Evolutionary conservation across 192 early-diverging fungal genomes (phyloP), one percentile per base, ranked within the genome.

Genomic region (Dimargaris xerosporica): DNA sequence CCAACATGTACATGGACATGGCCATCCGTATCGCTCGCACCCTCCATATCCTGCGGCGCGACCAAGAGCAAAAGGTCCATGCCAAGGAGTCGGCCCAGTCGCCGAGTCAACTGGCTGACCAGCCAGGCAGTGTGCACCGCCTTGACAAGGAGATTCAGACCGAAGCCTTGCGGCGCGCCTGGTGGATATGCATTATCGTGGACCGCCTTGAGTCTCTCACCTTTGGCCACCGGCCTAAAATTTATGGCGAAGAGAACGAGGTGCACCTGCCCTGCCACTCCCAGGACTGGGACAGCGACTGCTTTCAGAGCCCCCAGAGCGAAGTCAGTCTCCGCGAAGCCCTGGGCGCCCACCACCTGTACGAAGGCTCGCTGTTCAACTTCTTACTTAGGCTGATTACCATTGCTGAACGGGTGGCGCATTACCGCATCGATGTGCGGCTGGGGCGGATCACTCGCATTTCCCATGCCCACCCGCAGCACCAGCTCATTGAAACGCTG

Each of bases 401-500:
- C 39, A 60, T 60, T 34, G 43, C 43, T 21, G 17, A n/a, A 0
- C 58, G 43, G 5, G 43, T 60, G 13, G 58, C 58, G 5, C 30
- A n/a, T 13, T 60, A 42, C 41, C 31, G 42, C 34, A n/a, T 39
- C 43, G 43, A 44, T 7, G n/a, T 43, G 12, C 13, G 17, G 5
- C 17, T 44, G 5, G 30, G 10, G 28, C 34, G 43, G 0, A 30
- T 41, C 10, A 10, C 21, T 28, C 34, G 10, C 15, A 11, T 13
- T 13, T 5, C 42, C 15, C 17, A 21, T n/a, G 23, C 26, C n/a
- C 41, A 41, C 43, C 58, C 41, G 11, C 34, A 60, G 43, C 42
- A 60, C 42, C 58, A 43, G 23, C 34, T 39, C 58, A 60, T 60
- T 39, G 43, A 60, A 21, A 39, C 58, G 13, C 39, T 60, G 26